Evolutionary conservation across 306 rosid genomes (phyloP).

Genomic region (Carpinus viminea): DNA sequence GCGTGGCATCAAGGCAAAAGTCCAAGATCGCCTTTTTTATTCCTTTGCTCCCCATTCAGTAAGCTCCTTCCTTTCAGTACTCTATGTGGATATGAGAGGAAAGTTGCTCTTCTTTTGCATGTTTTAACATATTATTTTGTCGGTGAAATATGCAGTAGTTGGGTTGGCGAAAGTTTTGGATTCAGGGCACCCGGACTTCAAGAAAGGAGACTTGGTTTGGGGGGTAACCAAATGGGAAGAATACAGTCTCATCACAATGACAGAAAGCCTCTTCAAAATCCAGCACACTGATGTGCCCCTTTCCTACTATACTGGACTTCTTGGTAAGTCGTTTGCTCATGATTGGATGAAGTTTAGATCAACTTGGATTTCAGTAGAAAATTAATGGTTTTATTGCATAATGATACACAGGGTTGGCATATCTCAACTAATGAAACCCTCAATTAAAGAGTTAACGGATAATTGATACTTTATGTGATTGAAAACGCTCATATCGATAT

Average conservation of each 20-base stretch:
- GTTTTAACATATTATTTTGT: not conserved
- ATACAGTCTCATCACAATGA: conserved; percentile 38
- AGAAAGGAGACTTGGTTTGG: conserved; percentile 48
- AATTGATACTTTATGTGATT: no score
- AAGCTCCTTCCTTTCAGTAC: not conserved
- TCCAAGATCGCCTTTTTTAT: not conserved
- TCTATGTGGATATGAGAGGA: not conserved
- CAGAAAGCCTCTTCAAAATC: conserved; percentile 43
- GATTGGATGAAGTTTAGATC: not conserved
- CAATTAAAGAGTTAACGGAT: no score
- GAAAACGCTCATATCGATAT: no score
- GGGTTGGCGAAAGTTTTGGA: conserved; percentile 51
- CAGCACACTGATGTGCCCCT: conserved; percentile 46
- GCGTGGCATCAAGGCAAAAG: conserved; percentile 32
- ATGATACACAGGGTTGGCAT: not conserved
- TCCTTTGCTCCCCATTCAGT: conserved; percentile 50
- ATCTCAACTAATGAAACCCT: not conserved
- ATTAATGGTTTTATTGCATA: not conserved
- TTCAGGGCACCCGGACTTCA: conserved; percentile 46
- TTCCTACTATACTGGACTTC: conserved; percentile 46
- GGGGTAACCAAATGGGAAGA: conserved; percentile 63
- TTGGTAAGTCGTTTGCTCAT: conserved; percentile 8
- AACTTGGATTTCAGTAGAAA: not conserved
- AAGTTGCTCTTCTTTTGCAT: not conserved
- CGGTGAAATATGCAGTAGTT: conserved; percentile 16